Evolutionary conservation across 2,329 filamentous ascomycete species (phyloP).

Genomic region (Claviceps purpurea): DNA sequence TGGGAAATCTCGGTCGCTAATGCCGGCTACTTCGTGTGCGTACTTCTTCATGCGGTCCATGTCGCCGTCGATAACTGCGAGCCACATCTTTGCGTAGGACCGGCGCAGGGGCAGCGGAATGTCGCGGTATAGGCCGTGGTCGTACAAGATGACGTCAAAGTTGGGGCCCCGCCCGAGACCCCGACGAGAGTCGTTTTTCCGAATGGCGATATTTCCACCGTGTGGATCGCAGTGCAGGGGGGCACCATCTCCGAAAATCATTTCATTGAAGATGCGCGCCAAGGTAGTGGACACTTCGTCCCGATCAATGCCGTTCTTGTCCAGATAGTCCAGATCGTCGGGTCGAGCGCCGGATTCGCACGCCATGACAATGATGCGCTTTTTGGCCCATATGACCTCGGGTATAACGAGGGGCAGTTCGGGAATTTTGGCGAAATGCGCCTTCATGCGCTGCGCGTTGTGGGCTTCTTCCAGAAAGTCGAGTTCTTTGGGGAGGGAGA

Average conservation of each 20-base stretch:
- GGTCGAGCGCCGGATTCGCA: constrained; percentile 75
- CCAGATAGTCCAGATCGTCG: constrained; percentile 80
- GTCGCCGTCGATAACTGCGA: constrained; percentile 85
- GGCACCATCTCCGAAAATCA: constrained; percentile 88
- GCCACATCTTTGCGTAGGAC: constrained; percentile 93
- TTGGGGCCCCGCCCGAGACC: constrained; percentile 45
- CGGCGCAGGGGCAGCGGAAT: constrained; percentile 68
- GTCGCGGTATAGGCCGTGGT: constrained; percentile 91
- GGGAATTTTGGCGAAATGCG: constrained; percentile 65
- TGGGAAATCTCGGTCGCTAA: constrained; percentile 81
- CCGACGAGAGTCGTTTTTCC: constrained; percentile 51
- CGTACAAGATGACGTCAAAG: constrained; percentile 92
- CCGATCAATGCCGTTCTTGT: constrained; percentile 74
- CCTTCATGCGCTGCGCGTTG: constrained; percentile 67
- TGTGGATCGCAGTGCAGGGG: constrained; percentile 95
- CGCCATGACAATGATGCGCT: constrained; percentile 90
- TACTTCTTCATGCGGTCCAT: constrained; percentile 78
- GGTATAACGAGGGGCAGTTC: constrained; percentile 78
- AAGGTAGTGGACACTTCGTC: constrained; percentile 91
- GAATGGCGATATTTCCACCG: constrained; percentile 88
- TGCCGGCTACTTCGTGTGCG: constrained; percentile 75
- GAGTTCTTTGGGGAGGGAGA: constrained; percentile 79
- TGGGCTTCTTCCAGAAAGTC: constrained; percentile 77
- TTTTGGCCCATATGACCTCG: constrained; percentile 76
- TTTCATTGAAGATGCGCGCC: constrained; percentile 92